Base-by-base conservation (phyloP, 2,329 filamentous ascomycete species). In the Pseudocercospora vitis region DNA sequence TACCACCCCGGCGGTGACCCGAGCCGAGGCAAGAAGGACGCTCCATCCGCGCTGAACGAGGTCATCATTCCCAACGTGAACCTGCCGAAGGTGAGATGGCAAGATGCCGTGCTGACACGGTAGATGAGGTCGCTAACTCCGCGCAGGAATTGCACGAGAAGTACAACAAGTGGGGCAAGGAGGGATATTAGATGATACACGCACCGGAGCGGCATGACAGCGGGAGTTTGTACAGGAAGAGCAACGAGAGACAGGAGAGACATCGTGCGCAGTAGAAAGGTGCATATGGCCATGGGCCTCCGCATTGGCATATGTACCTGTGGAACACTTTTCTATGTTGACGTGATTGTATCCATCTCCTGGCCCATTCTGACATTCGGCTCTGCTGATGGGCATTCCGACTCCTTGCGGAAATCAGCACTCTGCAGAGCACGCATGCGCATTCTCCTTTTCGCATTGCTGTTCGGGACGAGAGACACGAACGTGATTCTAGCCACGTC, bases 101-200 rank as follows among this genome's bases (percentile, higher is more conserved):
- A 21, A 45, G 14, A 31, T 31, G 8, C n/a, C 21, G 31, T 14
- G 16, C 2, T 26, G 23, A 40, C 11, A 7, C 11, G 9, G 9
- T 21, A 21, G 16, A 49, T 46, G 33, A 35, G 31, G 51, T 21
- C 39, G 23, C 14, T 52, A n/a, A 53, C 7, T 31, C n/a, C 9
- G 1, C 45, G 53, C 67, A 95, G 89, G 82, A 87, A 68, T 84
- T 96, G 62, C 94, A 99, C 78, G 94, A 99, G 67, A 88, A 87
- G 79, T 97, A 87, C 85, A 99, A 99, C 88, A 99, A 99, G 82
- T 97, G 89, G 85, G 94, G 94, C 75, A 97, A 97, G 85, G 94
- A 97, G 65, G 91, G 90, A 65, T 97, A 88, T 77, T 89, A 68
- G 61, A 63, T 28, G 46, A 8, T 19, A 18, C 12, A 21, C 11